Percentiles rank a stretch among this genome's conserved stretches.
These are phyloP conservation scores for Rhododendron kiyosumense DNA, from an alignment of 148 eudicot species.

Conservation along the genomic window DNA sequence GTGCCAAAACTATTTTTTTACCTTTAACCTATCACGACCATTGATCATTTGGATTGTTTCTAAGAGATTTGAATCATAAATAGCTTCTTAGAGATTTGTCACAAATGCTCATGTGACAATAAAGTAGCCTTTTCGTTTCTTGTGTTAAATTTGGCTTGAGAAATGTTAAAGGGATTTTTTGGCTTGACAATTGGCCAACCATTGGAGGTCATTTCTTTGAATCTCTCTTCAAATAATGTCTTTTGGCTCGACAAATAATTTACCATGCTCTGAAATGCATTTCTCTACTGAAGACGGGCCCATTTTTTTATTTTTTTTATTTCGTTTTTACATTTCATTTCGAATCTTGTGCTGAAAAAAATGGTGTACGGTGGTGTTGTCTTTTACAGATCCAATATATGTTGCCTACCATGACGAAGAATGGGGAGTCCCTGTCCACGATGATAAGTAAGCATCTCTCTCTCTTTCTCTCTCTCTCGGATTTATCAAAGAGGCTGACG, in stretches of 20 bases:
- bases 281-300: background rate
- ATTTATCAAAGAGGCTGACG: background rate
- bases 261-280: background rate
- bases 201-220: background rate
- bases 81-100: too few species aligned
- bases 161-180: background rate
- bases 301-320: background rate
- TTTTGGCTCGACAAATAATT: background rate
- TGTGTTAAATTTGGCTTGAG: background rate
- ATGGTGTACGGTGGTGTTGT: background rate
- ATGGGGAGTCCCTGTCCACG: conserved; percentile 88
- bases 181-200: background rate
- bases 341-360: background rate
- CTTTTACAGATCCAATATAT: conserved; percentile 56
- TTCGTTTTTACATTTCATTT: background rate
- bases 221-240: background rate
- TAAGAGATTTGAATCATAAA: too few species aligned
- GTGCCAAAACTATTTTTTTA: too few species aligned
- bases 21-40: background rate
- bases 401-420: conserved; percentile 86
- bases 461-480: background rate
- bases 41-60: background rate
- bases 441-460: conserved; percentile 52
- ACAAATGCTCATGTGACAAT: too few species aligned
- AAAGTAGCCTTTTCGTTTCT: background rate